phyloP scores from a whole-genome alignment of 1,284 basidiomycete genomes.

The Pisolithus thermaeus region DNA sequence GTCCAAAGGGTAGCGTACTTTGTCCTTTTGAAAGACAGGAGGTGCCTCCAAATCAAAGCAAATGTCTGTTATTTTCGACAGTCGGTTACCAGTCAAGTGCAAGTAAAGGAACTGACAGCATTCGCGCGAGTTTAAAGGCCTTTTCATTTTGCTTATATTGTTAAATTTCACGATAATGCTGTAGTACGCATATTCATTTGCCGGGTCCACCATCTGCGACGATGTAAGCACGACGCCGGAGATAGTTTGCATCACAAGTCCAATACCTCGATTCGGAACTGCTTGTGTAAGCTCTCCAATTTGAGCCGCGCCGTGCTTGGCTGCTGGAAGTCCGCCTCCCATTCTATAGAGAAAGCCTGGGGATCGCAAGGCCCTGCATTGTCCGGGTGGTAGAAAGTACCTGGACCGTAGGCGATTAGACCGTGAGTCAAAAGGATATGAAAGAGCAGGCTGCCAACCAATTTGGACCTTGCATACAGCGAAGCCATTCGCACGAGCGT shows the following conservation, averaged over 20 bases:
- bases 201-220: constrained; percentile 48
- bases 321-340: constrained; percentile 39
- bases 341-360: constrained; percentile 62
- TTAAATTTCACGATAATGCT: constrained; percentile 50
- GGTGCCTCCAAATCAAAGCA: constrained; percentile 61
- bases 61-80: constrained; percentile 37
- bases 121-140: constrained; percentile 46
- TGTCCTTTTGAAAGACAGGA: constrained; percentile 51
- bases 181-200: constrained; percentile 42
- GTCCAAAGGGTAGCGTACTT: constrained; percentile 48
- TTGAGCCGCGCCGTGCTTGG: constrained; percentile 46
- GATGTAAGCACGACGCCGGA: neutral
- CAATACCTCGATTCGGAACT: constrained; percentile 51
- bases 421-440: neutral
- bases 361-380: constrained; percentile 31
- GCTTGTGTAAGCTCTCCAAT: constrained; percentile 62
- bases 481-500: constrained; percentile 39
- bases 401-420: constrained; percentile 7
- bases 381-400: constrained; percentile 27
- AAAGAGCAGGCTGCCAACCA: constrained; percentile 35
- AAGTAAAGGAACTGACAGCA: constrained; percentile 30
- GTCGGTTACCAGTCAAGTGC: constrained; percentile 7
- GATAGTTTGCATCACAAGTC: constrained; percentile 11
- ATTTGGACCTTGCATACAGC: constrained; percentile 58
- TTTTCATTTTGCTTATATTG: constrained; percentile 53